These are phyloP conservation scores for Lichtheimia ornata DNA, from an alignment of 371 early-diverging fungal species.

Conservation along the genomic window DNA sequence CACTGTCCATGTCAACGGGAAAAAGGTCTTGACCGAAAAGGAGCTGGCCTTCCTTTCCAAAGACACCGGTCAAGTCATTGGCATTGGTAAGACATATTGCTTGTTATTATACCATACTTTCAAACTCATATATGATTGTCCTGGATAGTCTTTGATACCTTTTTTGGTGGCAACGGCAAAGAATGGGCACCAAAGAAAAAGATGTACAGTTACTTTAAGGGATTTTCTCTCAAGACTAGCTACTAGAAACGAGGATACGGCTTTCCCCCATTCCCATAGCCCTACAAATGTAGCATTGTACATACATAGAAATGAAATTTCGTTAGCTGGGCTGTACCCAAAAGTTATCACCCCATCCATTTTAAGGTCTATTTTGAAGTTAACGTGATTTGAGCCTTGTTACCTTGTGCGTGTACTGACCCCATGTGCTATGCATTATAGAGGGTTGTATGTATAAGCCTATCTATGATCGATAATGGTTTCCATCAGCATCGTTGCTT, in stretches of 20 bases:
- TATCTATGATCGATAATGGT: too few species aligned
- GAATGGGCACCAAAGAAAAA: conserved; percentile 51
- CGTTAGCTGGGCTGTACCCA: too few species aligned
- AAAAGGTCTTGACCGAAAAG: conserved; percentile 26
- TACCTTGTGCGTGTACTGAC: too few species aligned
- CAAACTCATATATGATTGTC: background rate
- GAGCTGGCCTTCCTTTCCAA: conserved; percentile 27
- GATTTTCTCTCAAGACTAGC: conserved; percentile 27
- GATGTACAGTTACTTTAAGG: conserved; percentile 59
- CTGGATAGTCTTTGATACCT: conserved; percentile 36
- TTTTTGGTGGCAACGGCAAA: conserved; percentile 57
- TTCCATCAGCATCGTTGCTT: too few species aligned
- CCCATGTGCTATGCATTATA: too few species aligned
- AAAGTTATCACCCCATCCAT: too few species aligned
- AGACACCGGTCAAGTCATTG: conserved; percentile 21
- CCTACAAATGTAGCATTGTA: too few species aligned
- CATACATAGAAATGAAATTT: too few species aligned
- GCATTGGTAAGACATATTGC: conserved; percentile 11
- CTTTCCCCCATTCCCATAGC: too few species aligned
- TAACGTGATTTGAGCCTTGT: too few species aligned
- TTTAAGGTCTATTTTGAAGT: too few species aligned
- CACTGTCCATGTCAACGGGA: conserved; percentile 43
- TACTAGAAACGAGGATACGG: background rate
- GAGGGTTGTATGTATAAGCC: too few species aligned
- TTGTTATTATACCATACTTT: background rate